Evolutionary conservation across 768 basidiomycete genomes (phyloP).

Genomic region (Sutorius australiensis): DNA sequence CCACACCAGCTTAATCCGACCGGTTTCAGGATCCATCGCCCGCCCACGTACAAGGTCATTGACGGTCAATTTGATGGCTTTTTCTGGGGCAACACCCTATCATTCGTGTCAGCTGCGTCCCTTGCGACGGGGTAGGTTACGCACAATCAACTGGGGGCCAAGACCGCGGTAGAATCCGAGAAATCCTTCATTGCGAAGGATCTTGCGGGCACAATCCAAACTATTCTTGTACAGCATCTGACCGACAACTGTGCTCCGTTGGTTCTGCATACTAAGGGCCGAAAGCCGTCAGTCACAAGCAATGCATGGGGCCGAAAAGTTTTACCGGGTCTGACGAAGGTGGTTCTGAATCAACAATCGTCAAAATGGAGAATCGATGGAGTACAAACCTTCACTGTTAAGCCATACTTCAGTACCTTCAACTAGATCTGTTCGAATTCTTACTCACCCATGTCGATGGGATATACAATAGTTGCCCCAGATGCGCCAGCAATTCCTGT

Average conservation of each 20-base stretch:
- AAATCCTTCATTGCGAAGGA: conserved; percentile 91
- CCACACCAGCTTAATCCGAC: conserved; percentile 87
- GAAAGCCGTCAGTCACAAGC: conserved; percentile 3
- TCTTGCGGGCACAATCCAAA: conserved; percentile 88
- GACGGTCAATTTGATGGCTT: conserved; percentile 96
- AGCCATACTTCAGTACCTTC: conserved; percentile 9
- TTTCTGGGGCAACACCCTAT: conserved; percentile 93
- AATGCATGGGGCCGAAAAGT: neutral
- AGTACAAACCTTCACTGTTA: conserved; percentile 65
- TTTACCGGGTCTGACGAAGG: conserved; percentile 54
- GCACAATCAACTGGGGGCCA: conserved; percentile 87
- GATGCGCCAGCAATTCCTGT: conserved; percentile 86
- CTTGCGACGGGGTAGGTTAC: conserved; percentile 11
- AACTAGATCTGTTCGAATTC: neutral
- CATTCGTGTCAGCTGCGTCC: conserved; percentile 8
- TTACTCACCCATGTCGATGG: conserved; percentile 83
- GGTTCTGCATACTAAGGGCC: conserved; percentile 84
- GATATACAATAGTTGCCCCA: conserved; percentile 97
- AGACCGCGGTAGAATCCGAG: conserved; percentile 96
- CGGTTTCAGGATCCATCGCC: conserved; percentile 92
- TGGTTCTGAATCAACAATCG: conserved; percentile 6
- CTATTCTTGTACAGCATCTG: conserved; percentile 97
- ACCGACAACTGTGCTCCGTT: conserved; percentile 93
- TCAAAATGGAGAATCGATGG: neutral
- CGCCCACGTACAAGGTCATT: conserved; percentile 85